phyloP scores from a whole-genome alignment of 2,329 filamentous ascomycete genomes.

The Ophiocordyceps camponoti-rufipedis region DNA sequence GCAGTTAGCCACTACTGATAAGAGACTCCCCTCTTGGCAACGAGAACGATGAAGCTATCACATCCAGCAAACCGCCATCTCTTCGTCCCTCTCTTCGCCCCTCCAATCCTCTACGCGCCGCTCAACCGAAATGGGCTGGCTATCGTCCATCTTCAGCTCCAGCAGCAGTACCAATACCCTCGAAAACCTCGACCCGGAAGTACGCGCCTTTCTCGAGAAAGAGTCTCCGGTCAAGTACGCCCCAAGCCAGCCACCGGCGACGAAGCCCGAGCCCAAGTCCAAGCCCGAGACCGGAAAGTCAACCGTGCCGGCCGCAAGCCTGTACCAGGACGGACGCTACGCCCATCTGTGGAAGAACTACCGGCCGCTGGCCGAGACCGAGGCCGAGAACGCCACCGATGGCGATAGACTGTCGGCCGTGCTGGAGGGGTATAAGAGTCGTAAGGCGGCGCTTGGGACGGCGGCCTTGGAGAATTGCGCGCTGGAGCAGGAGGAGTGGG shows the following conservation, averaged over 20 bases:
- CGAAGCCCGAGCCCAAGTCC: slow-evolving; percentile 4
- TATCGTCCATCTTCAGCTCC: slow-evolving; percentile 33
- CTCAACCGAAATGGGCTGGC: slow-evolving; percentile 33
- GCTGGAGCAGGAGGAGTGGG: slow-evolving; percentile 66
- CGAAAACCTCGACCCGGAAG: slow-evolving; percentile 59
- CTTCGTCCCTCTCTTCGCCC: no score
- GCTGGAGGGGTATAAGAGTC: slow-evolving; percentile 67
- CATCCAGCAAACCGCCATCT: neutral
- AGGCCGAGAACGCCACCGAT: slow-evolving; percentile 51
- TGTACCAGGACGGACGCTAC: slow-evolving; percentile 43
- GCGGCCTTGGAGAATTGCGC: slow-evolving; percentile 90
- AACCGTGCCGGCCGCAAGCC: slow-evolving; percentile 27
- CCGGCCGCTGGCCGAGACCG: slow-evolving; percentile 50
- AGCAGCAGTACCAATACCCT: slow-evolving; percentile 36
- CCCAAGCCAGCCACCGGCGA: slow-evolving; percentile 9
- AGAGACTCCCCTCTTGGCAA: no score
- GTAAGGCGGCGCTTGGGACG: slow-evolving; percentile 57
- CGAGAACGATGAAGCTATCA: no score
- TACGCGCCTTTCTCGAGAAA: slow-evolving; percentile 69
- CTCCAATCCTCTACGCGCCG: neutral
- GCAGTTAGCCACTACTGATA: no score
- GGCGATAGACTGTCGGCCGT: slow-evolving; percentile 68
- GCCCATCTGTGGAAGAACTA: slow-evolving; percentile 91
- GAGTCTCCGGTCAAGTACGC: slow-evolving; percentile 60
- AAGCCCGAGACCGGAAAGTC: slow-evolving; percentile 5